Conservation (phyloP, 2,329 filamentous ascomycete species). For the Beauveria scarabaeidicola region DNA sequence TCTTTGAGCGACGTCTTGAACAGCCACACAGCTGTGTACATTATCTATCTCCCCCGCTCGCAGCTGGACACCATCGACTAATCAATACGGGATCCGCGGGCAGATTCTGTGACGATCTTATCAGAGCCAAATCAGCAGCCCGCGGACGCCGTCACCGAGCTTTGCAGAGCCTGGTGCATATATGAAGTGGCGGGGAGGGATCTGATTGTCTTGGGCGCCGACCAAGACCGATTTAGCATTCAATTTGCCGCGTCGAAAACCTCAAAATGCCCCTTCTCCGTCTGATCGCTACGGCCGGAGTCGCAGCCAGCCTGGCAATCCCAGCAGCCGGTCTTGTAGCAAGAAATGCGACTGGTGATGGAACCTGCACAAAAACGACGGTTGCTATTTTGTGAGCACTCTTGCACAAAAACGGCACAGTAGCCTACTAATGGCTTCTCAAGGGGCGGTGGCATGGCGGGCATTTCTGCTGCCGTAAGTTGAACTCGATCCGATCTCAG, state of each 20-base stretch:
- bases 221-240: not conserved
- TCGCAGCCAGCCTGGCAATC: not conserved
- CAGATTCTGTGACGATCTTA: not conserved
- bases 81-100: slow-evolving; percentile 3
- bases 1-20: not conserved
- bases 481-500: not conserved
- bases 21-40: not conserved
- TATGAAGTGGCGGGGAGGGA: not conserved
- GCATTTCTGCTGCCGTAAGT: slow-evolving; percentile 8
- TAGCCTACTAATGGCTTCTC: not conserved
- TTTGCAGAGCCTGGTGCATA: not conserved
- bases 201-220: not conserved
- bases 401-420: not conserved
- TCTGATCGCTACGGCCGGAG: not conserved
- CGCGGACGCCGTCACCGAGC: not conserved
- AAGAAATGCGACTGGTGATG: not conserved
- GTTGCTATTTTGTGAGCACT: slow-evolving; percentile 23
- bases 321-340: slow-evolving; percentile 11
- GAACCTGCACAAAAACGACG: slow-evolving; percentile 21
- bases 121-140: not conserved
- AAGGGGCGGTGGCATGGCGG: slow-evolving; percentile 12
- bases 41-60: not conserved
- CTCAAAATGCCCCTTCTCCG: not conserved
- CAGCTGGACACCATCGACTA: not conserved
- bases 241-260: not conserved